Percentiles rank a stretch among this genome's conserved stretches.
phyloP scores from a whole-genome alignment of 1,284 basidiomycete species.

The Volvariella surrecta region DNA sequence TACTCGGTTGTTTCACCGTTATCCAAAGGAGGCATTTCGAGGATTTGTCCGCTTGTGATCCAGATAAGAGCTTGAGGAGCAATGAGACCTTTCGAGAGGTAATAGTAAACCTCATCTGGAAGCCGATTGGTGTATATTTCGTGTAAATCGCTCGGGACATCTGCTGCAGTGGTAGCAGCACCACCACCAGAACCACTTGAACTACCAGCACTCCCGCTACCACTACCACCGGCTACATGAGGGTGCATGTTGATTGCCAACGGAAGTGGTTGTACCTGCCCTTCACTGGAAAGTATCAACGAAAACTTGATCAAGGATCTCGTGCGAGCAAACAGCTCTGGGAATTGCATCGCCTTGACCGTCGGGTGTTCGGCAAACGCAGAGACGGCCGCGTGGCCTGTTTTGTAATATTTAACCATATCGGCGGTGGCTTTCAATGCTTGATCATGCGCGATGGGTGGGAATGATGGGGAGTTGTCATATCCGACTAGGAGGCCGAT shows the following conservation, averaged over 20 bases:
- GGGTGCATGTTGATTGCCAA: constrained; percentile 56
- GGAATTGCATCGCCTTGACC: constrained; percentile 72
- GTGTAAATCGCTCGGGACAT: constrained; percentile 87
- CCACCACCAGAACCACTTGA: too few relatives aligned
- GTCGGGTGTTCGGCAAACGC: constrained; percentile 71
- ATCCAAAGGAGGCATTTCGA: constrained; percentile 88
- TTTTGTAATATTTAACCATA: constrained; percentile 85
- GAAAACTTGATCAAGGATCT: constrained; percentile 91
- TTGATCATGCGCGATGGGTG: constrained; percentile 72
- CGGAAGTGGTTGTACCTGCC: constrained; percentile 82
- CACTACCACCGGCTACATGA: constrained; percentile 7
- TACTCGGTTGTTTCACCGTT: constrained; percentile 96
- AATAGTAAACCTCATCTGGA: constrained; percentile 96
- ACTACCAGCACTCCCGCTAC: too few relatives aligned
- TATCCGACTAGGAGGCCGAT: constrained; percentile 89
- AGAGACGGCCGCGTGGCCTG: constrained; percentile 74
- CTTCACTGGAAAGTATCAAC: constrained; percentile 87
- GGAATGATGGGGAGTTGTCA: constrained; percentile 83
- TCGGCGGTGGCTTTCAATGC: constrained; percentile 80
- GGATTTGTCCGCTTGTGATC: constrained; percentile 79
- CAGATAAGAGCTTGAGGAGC: constrained; percentile 85
- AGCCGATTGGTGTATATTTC: constrained; percentile 94
- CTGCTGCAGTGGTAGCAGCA: constrained; percentile 49
- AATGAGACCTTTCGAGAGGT: constrained; percentile 88
- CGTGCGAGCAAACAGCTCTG: constrained; percentile 86